These are phyloP conservation scores for Solanum rostratum DNA, from an alignment of 257 asterid species.

Conservation along the genomic window DNA sequence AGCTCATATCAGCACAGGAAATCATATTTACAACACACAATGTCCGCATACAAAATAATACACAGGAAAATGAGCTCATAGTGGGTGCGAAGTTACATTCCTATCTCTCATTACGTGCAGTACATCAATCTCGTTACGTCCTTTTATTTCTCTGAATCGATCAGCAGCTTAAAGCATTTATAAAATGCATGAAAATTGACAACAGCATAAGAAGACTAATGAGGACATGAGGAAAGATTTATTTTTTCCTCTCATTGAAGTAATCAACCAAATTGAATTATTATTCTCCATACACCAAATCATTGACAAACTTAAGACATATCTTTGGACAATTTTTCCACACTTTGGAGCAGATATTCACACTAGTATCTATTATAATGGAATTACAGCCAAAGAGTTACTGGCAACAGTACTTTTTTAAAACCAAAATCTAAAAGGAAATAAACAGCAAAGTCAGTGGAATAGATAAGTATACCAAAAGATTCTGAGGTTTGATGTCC, in stretches of 20 bases:
- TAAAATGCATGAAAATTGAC: not conserved
- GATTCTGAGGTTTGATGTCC: constrained; percentile 97
- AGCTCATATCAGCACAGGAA: not conserved
- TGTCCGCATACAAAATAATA: not conserved
- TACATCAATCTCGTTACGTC: not conserved
- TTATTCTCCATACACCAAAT: not conserved
- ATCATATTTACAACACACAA: not conserved
- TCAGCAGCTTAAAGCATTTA: not conserved
- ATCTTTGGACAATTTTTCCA: not conserved
- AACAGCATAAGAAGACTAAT: not conserved
- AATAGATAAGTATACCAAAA: constrained; percentile 47
- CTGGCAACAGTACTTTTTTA: not conserved
- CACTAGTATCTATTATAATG: not conserved
- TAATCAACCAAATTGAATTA: not conserved
- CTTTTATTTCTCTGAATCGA: not conserved
- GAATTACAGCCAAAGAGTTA: not conserved
- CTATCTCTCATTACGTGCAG: not conserved
- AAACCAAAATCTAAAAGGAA: not conserved
- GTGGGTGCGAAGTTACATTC: not conserved
- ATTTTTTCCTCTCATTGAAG: not conserved
- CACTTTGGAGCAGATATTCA: not conserved
- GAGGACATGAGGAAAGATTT: not conserved
- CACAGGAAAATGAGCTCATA: not conserved
- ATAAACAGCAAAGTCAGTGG: not conserved
- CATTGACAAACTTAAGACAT: not conserved